These are phyloP conservation scores for Takashimella koratensis DNA, from an alignment of 1,284 basidiomycete species.

Conservation along the genomic window DNA sequence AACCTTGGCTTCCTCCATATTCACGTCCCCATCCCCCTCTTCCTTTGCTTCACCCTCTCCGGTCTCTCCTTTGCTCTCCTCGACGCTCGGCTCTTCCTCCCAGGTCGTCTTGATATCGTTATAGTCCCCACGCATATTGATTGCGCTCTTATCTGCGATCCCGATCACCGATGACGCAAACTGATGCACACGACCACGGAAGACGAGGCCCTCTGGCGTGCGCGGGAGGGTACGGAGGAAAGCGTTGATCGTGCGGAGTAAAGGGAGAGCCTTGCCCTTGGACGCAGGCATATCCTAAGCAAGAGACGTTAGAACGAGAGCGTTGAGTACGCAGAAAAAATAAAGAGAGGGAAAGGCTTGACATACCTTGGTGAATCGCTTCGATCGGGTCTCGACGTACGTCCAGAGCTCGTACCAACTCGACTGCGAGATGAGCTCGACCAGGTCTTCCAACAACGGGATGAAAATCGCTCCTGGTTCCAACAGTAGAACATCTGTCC, in stretches of 20 bases:
- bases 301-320: not conserved
- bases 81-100: constrained; percentile 25
- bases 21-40: constrained; percentile 20
- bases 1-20: constrained; percentile 16
- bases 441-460: constrained; percentile 42
- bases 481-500: constrained; percentile 20
- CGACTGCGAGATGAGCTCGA: constrained; percentile 38
- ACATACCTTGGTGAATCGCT: constrained; percentile 37
- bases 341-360: not conserved
- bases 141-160: constrained; percentile 44
- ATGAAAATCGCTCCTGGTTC: constrained; percentile 44
- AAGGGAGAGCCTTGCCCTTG: constrained; percentile 41
- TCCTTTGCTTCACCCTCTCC: constrained; percentile 5
- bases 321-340: not conserved
- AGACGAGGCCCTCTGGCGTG: constrained; percentile 41
- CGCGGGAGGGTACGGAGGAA: constrained; percentile 39
- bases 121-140: constrained; percentile 45
- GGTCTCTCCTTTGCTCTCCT: constrained; percentile 10
- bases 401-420: constrained; percentile 39
- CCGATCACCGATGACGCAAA: constrained; percentile 41
- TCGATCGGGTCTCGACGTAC: constrained; percentile 39
- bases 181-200: constrained; percentile 41
- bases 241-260: constrained; percentile 41
- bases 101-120: constrained; percentile 36
- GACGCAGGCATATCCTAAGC: constrained; percentile 41